These are phyloP conservation scores for Coemansia sp. DNA, from an alignment of 192 early-diverging fungal species.

Conservation along the genomic window DNA sequence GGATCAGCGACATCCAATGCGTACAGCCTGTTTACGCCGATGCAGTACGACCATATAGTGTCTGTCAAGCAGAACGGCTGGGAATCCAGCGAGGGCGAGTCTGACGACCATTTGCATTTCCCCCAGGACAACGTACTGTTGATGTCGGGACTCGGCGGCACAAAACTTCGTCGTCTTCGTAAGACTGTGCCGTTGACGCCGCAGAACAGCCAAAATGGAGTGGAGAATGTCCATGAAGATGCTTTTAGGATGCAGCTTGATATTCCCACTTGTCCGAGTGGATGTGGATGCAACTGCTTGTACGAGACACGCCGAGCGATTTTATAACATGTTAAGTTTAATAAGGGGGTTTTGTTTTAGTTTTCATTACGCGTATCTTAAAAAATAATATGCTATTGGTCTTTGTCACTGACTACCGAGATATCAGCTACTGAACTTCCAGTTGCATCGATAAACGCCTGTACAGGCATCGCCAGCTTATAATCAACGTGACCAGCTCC, in stretches of 20 bases:
- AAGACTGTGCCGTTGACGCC: background rate
- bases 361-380: no score
- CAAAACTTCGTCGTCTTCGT: background rate
- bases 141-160: background rate
- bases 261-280: slow-evolving; percentile 46
- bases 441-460: slow-evolving; percentile 58
- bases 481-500: slow-evolving; percentile 86
- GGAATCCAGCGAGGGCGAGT: slow-evolving; percentile 31
- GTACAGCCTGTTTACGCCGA: no score
- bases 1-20: background rate
- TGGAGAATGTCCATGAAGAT: background rate
- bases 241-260: slow-evolving; percentile 14
- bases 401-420: slow-evolving; percentile 6
- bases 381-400: background rate
- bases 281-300: slow-evolving; percentile 51
- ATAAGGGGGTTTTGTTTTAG: no score
- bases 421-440: slow-evolving; percentile 30
- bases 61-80: background rate
- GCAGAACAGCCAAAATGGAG: background rate
- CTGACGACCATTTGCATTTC: slow-evolving; percentile 27
- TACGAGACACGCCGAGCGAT: slow-evolving; percentile 29
- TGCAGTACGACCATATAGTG: no score
- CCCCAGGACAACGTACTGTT: background rate
- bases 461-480: slow-evolving; percentile 72
- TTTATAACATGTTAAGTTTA: slow-evolving; percentile 9